phyloP scores from a whole-genome alignment of 371 early-diverging fungal genomes.

The Circinella umbellata region DNA sequence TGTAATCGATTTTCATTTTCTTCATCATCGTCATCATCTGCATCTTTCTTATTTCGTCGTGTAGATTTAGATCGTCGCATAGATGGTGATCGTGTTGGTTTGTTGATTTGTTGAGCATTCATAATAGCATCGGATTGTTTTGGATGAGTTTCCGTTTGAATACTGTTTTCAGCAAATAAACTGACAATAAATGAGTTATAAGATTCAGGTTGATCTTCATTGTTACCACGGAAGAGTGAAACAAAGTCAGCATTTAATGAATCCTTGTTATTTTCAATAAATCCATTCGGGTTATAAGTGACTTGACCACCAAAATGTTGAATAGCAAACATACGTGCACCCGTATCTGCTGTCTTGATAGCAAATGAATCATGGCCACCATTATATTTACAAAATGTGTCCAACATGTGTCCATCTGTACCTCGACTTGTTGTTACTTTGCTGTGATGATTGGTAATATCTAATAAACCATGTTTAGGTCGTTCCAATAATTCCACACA shows the following conservation, averaged over 20 bases:
- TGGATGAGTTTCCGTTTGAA: slow-evolving; percentile 67
- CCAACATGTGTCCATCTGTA: slow-evolving; percentile 45
- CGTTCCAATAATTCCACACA: slow-evolving; percentile 60
- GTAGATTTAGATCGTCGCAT: slow-evolving; percentile 49
- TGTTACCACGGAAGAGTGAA: slow-evolving; percentile 60
- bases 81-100: slow-evolving; percentile 57
- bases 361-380: slow-evolving; percentile 51
- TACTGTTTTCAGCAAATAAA: slow-evolving; percentile 42
- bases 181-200: slow-evolving; percentile 51
- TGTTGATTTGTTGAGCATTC: slow-evolving; percentile 61
- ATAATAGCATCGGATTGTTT: slow-evolving; percentile 63
- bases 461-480: slow-evolving; percentile 56
- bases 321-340: slow-evolving; percentile 65
- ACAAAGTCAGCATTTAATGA: slow-evolving; percentile 82
- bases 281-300: slow-evolving; percentile 74
- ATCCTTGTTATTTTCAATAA: slow-evolving; percentile 76
- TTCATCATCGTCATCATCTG: slow-evolving; percentile 16
- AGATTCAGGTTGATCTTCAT: slow-evolving; percentile 49
- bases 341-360: slow-evolving; percentile 42
- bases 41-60: slow-evolving; percentile 22
- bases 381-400: slow-evolving; percentile 45
- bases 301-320: slow-evolving; percentile 84
- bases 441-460: slow-evolving; percentile 59
- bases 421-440: slow-evolving; percentile 34
- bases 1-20: neutral